Evolutionary conservation across 2,329 filamentous ascomycete species (phyloP), one percentile per base, ranked within the genome.

Genomic region (Periglandula ipomoeae): DNA sequence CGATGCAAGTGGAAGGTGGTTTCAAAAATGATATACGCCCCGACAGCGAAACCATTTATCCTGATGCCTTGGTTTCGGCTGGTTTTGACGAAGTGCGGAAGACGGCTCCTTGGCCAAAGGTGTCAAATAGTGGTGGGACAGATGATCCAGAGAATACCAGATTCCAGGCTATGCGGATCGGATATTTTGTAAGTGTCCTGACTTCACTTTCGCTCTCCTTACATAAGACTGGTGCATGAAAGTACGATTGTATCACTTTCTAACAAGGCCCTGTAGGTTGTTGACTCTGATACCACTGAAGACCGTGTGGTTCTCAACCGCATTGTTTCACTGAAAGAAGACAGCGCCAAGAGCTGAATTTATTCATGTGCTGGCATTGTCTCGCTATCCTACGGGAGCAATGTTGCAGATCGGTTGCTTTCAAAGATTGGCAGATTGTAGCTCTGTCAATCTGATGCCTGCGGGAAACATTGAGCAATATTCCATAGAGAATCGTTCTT

Each of bases 161-260:
- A 43, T 97, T 97, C 76, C 91, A 97, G 73, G 91, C 82, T 2
- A 82, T 95, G 75, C 78, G 91, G 22, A 86, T 91, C 40, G 91
- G 84, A 9, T 95, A 94, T 64, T 93, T 93, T 70, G 75, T 78
- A 52, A 73, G 74, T 70, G n/a, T n/a, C n/a, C n/a, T n/a, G n/a
- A n/a, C n/a, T n/a, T n/a, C n/a, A n/a, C n/a, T n/a, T n/a, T n/a
- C n/a, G n/a, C n/a, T n/a, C n/a, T n/a, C n/a, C n/a, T n/a, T n/a
- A n/a, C n/a, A n/a, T n/a, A n/a, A n/a, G n/a, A n/a, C n/a, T n/a
- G n/a, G n/a, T n/a, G n/a, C n/a, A n/a, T n/a, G n/a, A n/a, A n/a
- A n/a, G n/a, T n/a, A n/a, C n/a, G n/a, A n/a, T n/a, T n/a, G n/a
- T n/a, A n/a, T n/a, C n/a, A n/a, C n/a, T n/a, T n/a, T n/a, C n/a